Conservation (phyloP, 148 eudicot genomes). For the Nyssa sinensis region DNA sequence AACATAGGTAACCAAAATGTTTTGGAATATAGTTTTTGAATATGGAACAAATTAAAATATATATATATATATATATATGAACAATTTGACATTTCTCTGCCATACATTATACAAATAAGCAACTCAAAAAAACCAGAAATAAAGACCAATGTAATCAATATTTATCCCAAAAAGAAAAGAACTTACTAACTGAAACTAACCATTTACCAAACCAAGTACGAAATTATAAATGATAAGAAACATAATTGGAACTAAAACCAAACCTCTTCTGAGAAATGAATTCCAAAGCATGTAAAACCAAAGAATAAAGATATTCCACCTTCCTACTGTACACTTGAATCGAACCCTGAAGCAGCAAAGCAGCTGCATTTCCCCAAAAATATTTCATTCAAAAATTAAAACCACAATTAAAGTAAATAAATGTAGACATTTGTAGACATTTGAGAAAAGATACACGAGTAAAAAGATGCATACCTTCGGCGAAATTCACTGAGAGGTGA, state of each 20-base stretch:
- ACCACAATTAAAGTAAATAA: neutral
- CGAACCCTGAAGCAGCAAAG: constrained; percentile 84
- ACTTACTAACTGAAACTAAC: neutral
- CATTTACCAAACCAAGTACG: neutral
- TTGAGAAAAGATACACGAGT: neutral
- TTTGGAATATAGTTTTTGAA: too few species aligned
- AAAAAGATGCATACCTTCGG: constrained; percentile 53
- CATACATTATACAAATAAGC: neutral
- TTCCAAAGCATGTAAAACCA: constrained; percentile 84
- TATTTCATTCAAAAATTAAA: neutral
- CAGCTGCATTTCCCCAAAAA: constrained; percentile 56
- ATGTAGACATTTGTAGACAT: neutral
- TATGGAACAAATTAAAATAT: neutral
- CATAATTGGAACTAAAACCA: constrained; percentile 4
- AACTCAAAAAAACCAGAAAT: neutral
- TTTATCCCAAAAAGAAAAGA: neutral
- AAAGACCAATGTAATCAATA: neutral
- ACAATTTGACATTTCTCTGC: neutral
- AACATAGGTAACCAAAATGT: neutral
- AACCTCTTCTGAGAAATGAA: constrained; percentile 78
- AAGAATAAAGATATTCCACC: constrained; percentile 85
- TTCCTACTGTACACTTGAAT: constrained; percentile 86
- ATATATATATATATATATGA: too few species aligned
- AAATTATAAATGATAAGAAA: neutral
- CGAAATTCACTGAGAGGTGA: constrained; percentile 64